Base-by-base conservation (phyloP, 2,329 filamentous ascomycete species). In the Colletotrichum trifolii region DNA sequence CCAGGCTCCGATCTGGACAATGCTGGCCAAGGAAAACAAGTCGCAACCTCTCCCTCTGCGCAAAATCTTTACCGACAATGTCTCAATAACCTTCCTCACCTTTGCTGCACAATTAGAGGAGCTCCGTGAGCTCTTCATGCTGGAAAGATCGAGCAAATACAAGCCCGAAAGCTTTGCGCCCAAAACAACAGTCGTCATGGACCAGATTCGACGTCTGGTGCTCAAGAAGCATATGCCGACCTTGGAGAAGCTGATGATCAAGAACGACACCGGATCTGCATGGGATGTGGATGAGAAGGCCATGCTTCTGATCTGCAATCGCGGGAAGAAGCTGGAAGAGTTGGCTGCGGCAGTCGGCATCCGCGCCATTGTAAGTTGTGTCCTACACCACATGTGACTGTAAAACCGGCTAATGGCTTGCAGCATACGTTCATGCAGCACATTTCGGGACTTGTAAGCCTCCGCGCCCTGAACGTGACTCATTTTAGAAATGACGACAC, bases 51-150 rank as follows among this genome's bases (percentile, higher is more conserved):
- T 90, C 45, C 79, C 83, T 0, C 73, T 91, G 46, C 79, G 81
- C 53, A 86, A 83, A 67, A 85, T 91, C 59, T 87, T 86, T 69
- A 90, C 87, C 0, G 89, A 91, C 71, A 85, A 90, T 67, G 87
- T 89, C 17, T 85, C 86, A 0, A 69, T 74, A 1, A 73, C 78
- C 0, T 89, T 90, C 61, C 72, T 91, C 55, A 79, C 79, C 1
- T 84, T 84, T 62, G 79, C 88, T 12, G 79, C 81, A 3, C 79
- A 85, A 59, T 78, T 89, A 2, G 74, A 83, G 6, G 79, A 80
- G 60, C 71, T 91, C 2, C 79, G 83, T n/a, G 85, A 89, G 66
- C 75, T 91, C 2, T 86, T 87, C 67, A 73, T 91, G 69, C 74
- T 89, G 35, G 87, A 90, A 73, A 78, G 85, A 36, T 79, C 77